Percentiles rank a stretch among this genome's conserved stretches.
Evolutionary conservation across 305 asterid genomes (phyloP).

Genomic region (Fraxinus sp.): DNA sequence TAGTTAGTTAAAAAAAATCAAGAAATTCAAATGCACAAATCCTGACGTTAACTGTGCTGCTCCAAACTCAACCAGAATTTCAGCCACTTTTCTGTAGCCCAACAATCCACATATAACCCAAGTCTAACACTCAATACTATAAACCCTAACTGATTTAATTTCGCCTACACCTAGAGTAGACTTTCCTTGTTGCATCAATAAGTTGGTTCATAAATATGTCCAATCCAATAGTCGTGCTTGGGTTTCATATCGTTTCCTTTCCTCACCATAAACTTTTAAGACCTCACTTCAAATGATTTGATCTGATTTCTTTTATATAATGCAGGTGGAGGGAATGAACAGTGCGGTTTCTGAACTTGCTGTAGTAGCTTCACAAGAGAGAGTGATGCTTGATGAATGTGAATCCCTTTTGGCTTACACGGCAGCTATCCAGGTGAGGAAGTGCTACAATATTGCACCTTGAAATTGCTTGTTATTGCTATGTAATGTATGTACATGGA

Average conservation of each 20-base stretch:
- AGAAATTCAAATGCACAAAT: background rate
- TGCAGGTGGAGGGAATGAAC: constrained; percentile 24
- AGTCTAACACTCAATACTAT: background rate
- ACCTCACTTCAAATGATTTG: background rate
- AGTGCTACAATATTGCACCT: background rate
- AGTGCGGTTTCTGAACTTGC: constrained; percentile 15
- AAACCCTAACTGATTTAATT: background rate
- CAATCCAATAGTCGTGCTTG: background rate
- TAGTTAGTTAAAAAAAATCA: background rate
- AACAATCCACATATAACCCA: background rate
- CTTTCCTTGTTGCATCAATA: background rate
- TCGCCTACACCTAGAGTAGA: background rate
- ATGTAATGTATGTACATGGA: background rate
- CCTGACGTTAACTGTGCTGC: background rate
- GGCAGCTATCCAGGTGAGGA: constrained; percentile 20
- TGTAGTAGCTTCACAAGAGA: constrained; percentile 20
- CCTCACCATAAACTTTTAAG: background rate
- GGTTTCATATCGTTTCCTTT: background rate
- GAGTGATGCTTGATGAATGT: constrained; percentile 24
- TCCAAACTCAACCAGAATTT: background rate
- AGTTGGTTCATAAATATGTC: background rate
- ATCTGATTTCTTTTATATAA: background rate
- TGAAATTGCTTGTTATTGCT: background rate
- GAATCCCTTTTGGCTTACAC: constrained; percentile 13
- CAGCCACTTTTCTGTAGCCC: background rate